Base-by-base conservation (phyloP, 2,329 filamentous ascomycete species). In the Phialophora expanda region DNA sequence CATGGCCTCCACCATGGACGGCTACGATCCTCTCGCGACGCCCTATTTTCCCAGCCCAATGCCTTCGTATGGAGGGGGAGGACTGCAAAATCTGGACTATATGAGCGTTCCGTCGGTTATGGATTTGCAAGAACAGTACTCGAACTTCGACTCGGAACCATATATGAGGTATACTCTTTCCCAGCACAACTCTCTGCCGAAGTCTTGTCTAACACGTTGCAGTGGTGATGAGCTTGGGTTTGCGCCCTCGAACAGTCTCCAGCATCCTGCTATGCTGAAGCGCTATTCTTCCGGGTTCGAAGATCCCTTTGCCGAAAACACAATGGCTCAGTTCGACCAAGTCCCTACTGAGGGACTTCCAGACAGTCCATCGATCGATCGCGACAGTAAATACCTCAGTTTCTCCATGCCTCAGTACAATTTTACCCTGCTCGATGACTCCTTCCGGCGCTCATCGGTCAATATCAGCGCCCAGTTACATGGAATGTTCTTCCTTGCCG, bases 361-460 rank as follows among this genome's bases (percentile, higher is more conserved):
- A 48, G 82, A 85, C 67, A 83, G 83, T 68, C 82, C 85, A 30
- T 86, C 84, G 44, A 86, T 88, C 74, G 86, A 89, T 66, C 85
- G 85, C 72, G 87, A 88, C 75, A 85, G 89, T 76, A 86, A 93
- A 76, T 83, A 93, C 26, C 84, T 93, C n/a, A 86, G 89, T 73
- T 93, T 93, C 78, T 89, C 88, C 0, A 81, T 86, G 11, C 86
- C 88, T 0, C 80, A 84, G 34, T 82, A 87, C 72, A 87, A 85
- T 61, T 88, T 86, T 70, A 82, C 82, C 2, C 77, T 89, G 7
- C 82, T 89, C 61, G 86, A 87, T 73, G 87, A 85, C 73, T 84
- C 85, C 9, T 82, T 84, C 73, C 81, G 84, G 26, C 79, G 82
- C 56, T 85, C 83, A 7, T 82, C 83, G 1, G 78, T 89, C 62